Evolutionary conservation across 2,329 filamentous ascomycete genomes (phyloP), one percentile per base, ranked within the genome.

Genomic region (Sporothrix brasiliensis): DNA sequence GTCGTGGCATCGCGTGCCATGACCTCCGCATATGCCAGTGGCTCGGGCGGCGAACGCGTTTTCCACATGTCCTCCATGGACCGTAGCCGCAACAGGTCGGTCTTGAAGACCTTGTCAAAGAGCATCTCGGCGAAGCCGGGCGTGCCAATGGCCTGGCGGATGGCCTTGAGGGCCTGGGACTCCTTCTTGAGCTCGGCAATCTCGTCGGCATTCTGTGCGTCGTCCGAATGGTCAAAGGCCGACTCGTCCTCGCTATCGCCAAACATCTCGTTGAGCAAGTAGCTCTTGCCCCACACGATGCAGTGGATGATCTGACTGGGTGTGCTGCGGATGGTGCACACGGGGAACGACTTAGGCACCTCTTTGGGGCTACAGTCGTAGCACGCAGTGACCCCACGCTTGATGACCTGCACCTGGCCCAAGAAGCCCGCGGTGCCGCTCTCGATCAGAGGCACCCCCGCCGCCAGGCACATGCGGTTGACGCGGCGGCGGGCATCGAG

Each of bases 31-130:
- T 91, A 97, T 52, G 90, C 84, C 14, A 98, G 83, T 9, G 92
- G 82, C 75, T 91, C 85, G 0, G 94, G 95, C 1, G 90, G 85
- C 73, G 88, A 87, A 74, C 93, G 87, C 4, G 88, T 89, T 80
- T 93, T 96, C 95, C 95, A 99, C 93, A 98, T 97, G 73, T 96
- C 94, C 77, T 95, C 91, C 87, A 97, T 96, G 16, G 90, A 91
- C 53, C 89, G 86, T 70, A 99, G 79, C 19, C 95, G 88, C 73
- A 91, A 85, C 69, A 99, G 91, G 77, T 99, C 95, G 66, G 91
- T 84, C 73, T 89, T 87, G 80, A 95, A 99, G 3, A 98, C 94
- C 79, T 98, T 99, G 77, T 97, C 88, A 77, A 98, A 98, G 0
- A 99, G 88, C 76, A 92, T 87, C 73, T 89, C 85, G 0, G 91